phyloP scores from a whole-genome alignment of 495 filamentous ascomycete genomes.

The Schizothecium vesticola region DNA sequence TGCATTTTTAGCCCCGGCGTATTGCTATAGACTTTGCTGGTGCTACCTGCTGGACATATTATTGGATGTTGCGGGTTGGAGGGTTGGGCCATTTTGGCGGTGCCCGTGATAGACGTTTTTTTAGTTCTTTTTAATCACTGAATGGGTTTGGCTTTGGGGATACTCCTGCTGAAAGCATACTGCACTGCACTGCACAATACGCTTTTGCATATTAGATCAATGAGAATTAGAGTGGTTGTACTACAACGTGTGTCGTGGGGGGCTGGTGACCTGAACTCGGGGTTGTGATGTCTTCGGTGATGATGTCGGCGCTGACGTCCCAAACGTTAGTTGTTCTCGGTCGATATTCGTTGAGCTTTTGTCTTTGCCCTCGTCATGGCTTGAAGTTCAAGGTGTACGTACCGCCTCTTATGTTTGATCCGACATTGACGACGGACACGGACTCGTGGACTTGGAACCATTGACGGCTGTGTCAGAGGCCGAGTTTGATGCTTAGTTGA shows the following conservation, averaged over 20 bases:
- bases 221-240: not conserved
- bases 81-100: not conserved
- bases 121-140: not conserved
- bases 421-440: too few relatives aligned
- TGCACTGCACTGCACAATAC: not conserved
- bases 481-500: too few relatives aligned
- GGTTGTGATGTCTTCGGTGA: too few relatives aligned
- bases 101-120: too few relatives aligned
- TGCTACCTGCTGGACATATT: not conserved
- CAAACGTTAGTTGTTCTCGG: too few relatives aligned
- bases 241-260: not conserved
- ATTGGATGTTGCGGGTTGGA: not conserved
- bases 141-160: not conserved
- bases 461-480: too few relatives aligned
- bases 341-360: too few relatives aligned
- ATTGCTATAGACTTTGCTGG: conserved; percentile 1
- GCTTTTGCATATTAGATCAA: not conserved
- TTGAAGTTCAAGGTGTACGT: too few relatives aligned
- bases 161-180: not conserved
- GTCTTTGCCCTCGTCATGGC: too few relatives aligned
- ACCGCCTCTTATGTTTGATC: too few relatives aligned
- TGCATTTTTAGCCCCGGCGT: conserved; percentile 10
- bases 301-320: too few relatives aligned
- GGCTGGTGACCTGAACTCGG: not conserved
- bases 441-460: too few relatives aligned